phyloP scores from a whole-genome alignment of 1,284 basidiomycete genomes.

The Fomitopsis pinicola region DNA sequence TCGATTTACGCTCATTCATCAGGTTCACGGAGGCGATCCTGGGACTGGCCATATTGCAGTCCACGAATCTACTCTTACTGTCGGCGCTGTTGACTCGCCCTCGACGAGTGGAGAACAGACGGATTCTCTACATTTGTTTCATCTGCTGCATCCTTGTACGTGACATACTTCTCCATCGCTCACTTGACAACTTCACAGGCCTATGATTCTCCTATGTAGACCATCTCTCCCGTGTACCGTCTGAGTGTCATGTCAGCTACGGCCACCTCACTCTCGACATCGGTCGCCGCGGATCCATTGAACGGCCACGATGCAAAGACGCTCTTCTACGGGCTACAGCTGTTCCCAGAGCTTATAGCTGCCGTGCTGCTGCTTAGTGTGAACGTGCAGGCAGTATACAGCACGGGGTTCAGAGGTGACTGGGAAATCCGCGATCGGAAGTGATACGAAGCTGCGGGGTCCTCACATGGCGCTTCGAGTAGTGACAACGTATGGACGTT shows the following conservation, averaged over 20 bases:
- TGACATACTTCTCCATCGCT: neutral
- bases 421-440: neutral
- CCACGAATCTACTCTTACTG: neutral
- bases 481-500: too few relatives aligned
- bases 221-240: slow-evolving; percentile 33
- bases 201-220: neutral
- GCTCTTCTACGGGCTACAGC: slow-evolving; percentile 40
- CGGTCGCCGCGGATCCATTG: slow-evolving; percentile 28
- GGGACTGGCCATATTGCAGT: neutral
- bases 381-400: slow-evolving; percentile 34
- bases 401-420: slow-evolving; percentile 31
- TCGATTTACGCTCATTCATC: neutral
- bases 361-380: slow-evolving; percentile 27
- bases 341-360: slow-evolving; percentile 38
- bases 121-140: slow-evolving; percentile 1
- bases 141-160: slow-evolving; percentile 11
- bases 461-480: too few relatives aligned
- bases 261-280: slow-evolving; percentile 28
- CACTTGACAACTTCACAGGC: neutral
- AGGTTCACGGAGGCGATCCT: neutral
- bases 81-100: slow-evolving; percentile 1
- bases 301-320: slow-evolving; percentile 32
- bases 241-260: slow-evolving; percentile 32
- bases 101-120: slow-evolving; percentile 1
- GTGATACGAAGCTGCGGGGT: neutral